Evolutionary conservation across 2,329 filamentous ascomycete genomes (phyloP).

Genomic region (Talaromyces sp.): DNA sequence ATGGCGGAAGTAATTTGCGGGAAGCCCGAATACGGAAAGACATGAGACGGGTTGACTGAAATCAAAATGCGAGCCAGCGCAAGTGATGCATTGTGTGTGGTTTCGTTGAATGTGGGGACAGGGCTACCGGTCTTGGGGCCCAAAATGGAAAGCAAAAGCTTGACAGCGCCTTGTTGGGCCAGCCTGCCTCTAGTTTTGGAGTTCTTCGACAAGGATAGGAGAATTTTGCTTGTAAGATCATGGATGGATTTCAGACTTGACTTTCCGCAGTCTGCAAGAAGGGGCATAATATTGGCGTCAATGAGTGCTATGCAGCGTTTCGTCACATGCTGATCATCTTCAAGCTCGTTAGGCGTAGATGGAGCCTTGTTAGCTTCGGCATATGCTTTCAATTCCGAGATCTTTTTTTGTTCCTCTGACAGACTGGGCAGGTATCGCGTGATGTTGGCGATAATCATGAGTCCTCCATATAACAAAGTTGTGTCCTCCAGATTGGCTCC

Average conservation of each 20-base stretch:
- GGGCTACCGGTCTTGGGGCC: conserved; percentile 35
- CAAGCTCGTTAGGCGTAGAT: conserved; percentile 59
- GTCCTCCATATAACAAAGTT: conserved; percentile 73
- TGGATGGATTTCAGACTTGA: conserved; percentile 65
- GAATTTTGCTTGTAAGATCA: conserved; percentile 67
- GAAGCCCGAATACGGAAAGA: conserved; percentile 75
- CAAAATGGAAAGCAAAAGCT: conserved; percentile 71
- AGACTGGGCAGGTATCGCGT: conserved; percentile 73
- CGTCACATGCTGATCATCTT: conserved; percentile 71
- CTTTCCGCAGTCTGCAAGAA: conserved; percentile 73
- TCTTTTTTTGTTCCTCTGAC: conserved; percentile 87
- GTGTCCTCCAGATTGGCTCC: conserved; percentile 56
- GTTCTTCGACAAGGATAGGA: conserved; percentile 73
- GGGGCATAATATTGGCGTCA: conserved; percentile 69
- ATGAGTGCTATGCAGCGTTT: conserved; percentile 74
- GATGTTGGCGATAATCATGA: conserved; percentile 82
- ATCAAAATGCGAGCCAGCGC: conserved; percentile 82
- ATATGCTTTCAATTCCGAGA: conserved; percentile 89
- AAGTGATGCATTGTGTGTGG: conserved; percentile 63
- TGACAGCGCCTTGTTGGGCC: conserved; percentile 90
- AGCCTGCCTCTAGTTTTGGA: conserved; percentile 70
- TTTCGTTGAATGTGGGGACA: conserved; percentile 34
- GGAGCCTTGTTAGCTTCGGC: conserved; percentile 74
- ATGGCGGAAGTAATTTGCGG: conserved; percentile 74
- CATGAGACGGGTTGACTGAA: conserved; percentile 75